Evolutionary conservation across 257 asterid genomes (phyloP).

Genomic region (Forsythia viridissima): DNA sequence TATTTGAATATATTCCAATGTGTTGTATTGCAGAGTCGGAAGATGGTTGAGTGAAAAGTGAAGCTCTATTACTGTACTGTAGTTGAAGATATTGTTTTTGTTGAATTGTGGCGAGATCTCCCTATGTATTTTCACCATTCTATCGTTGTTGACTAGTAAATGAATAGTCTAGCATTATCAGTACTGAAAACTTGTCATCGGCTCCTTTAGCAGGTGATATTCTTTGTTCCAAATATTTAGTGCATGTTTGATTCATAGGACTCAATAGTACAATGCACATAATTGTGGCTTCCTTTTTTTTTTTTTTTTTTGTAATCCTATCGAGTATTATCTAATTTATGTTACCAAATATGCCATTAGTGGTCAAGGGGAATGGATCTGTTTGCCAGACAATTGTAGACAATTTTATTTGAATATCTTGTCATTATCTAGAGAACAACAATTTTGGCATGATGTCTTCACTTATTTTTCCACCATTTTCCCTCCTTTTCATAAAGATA

Average conservation of each 20-base stretch:
- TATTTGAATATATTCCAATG: slow-evolving; percentile 1
- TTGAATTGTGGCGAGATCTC: not conserved
- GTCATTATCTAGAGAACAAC: too few relatives aligned
- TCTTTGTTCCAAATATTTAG: not conserved
- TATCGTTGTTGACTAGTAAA: not conserved
- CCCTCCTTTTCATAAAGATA: too few relatives aligned
- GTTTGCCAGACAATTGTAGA: too few relatives aligned
- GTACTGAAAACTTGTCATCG: not conserved
- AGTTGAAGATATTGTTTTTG: not conserved
- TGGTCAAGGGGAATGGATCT: not conserved
- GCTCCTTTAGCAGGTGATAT: not conserved
- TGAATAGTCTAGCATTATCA: not conserved
- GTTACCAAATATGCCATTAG: too few relatives aligned
- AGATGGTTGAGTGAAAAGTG: slow-evolving; percentile 32
- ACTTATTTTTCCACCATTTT: too few relatives aligned
- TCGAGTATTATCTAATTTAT: too few relatives aligned
- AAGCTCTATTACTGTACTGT: not conserved
- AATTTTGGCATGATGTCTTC: too few relatives aligned
- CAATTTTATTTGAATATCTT: too few relatives aligned
- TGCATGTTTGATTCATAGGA: not conserved
- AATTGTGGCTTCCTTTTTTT: not conserved
- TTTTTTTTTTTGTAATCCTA: too few relatives aligned
- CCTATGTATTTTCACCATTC: not conserved
- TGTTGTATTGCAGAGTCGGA: slow-evolving; percentile 35
- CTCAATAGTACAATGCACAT: not conserved